Evolutionary conservation across 1,139 yeast genomes (phyloP).

Genomic region (Yamadazyma songkhlaensis): DNA sequence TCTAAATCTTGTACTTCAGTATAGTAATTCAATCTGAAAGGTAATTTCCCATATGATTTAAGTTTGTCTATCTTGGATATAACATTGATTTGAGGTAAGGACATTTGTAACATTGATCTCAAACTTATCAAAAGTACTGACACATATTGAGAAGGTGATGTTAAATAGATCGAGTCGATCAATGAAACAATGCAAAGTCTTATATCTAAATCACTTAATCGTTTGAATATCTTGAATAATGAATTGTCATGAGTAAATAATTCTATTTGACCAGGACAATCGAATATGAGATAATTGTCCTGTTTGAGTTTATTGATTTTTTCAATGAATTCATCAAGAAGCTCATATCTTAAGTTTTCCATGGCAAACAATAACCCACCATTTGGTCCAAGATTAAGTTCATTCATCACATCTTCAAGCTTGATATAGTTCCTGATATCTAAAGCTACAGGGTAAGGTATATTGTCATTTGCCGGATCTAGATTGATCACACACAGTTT

Average conservation of each 20-base stretch:
- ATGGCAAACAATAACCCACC: conserved; percentile 92
- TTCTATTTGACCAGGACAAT: conserved; percentile 65
- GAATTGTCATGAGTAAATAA: conserved; percentile 46
- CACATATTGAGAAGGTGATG: conserved; percentile 89
- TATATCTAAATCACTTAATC: conserved; percentile 47
- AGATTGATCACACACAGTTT: conserved; percentile 78
- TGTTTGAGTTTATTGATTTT: conserved; percentile 55
- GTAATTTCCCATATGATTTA: conserved; percentile 54
- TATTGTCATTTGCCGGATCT: conserved; percentile 90
- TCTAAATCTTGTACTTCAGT: conserved; percentile 87
- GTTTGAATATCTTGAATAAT: conserved; percentile 34
- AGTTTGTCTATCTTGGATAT: conserved; percentile 86
- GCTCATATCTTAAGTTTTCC: conserved; percentile 52
- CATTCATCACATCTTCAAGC: conserved; percentile 87
- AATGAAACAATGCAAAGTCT: conserved; percentile 85
- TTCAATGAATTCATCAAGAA: conserved; percentile 55
- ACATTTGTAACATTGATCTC: conserved; percentile 54
- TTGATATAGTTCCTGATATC: conserved; percentile 89
- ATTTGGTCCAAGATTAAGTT: conserved; percentile 81
- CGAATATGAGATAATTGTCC: conserved; percentile 78
- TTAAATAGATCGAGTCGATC: conserved; percentile 80
- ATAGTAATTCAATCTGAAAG: conserved; percentile 79
- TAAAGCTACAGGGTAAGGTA: conserved; percentile 70
- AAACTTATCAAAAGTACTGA: conserved; percentile 77
- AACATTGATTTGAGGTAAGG: conserved; percentile 46